Base-by-base conservation (phyloP, 2,329 filamentous ascomycete species). In the Colletotrichum lini region DNA sequence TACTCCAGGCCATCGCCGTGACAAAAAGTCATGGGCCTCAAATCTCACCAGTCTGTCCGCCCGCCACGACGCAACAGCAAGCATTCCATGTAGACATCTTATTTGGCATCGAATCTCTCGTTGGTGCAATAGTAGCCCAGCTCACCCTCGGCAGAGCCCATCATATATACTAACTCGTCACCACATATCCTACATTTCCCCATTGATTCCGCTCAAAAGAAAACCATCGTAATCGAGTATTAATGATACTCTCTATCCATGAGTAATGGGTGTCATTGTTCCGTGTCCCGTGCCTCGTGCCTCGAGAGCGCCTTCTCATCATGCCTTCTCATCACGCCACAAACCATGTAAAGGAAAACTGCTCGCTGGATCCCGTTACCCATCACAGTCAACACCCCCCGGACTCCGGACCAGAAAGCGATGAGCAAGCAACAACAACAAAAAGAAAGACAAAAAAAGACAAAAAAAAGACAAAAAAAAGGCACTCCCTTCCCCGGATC, bases 231-330 rank as follows among this genome's bases (percentile, higher is more conserved):
- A n/a, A 61, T 57, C 49, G 64, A 70, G 67, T 47, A 70, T 70
- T 70, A 62, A 58, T 67, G 50, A 8, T 70, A 61, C 57, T 57
- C 64, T 70, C 61, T 65, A 70, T 62, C 63, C 64, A 53, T 67
- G 57, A 40, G 44, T 44, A 9, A 53, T 45, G 23, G 40, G 18
- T 67, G 44, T 38, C 67, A 30, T 62, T 52, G 9, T 53, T 52
- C 57, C 50, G 12, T 70, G 15, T 57, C 64, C 50, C 9, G 54
- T 35, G 30, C 8, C 30, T 10, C 30, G 30, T 35, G 30, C 30
- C 30, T 9, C 30, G 30, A 35, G 9, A 15, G 52, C 15, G 47
- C 47, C 62, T 56, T 50, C 44, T 47, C 15, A 21, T 60, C 67
- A 66, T 54, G 56, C 67, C 67, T 56, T 50, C 44, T 47, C 15